Evolutionary conservation across 2,329 filamentous ascomycete genomes (phyloP).

Genomic region (Aspergillus pseudoviridinutans): DNA sequence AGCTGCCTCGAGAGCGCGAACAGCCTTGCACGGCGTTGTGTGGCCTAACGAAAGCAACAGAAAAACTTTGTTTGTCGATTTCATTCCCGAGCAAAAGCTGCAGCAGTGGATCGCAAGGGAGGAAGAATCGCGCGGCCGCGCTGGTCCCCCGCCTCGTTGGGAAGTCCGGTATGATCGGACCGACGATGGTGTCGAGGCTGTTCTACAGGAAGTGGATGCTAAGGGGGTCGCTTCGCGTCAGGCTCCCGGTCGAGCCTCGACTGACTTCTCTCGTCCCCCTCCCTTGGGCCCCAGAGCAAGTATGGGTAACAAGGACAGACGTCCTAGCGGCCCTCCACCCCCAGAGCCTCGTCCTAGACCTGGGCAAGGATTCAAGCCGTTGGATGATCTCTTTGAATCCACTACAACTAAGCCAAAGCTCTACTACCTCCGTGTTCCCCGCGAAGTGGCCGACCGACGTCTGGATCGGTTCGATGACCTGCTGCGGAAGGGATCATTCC

Average conservation of each 20-base stretch:
- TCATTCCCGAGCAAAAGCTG: conserved; percentile 72
- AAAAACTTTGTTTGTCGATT: conserved; percentile 84
- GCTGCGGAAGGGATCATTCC: conserved; percentile 35
- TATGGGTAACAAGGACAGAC: conserved; percentile 18
- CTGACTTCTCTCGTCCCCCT: conserved; percentile 18
- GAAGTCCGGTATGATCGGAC: conserved; percentile 67
- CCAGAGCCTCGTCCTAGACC: conserved; percentile 17
- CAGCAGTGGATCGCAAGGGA: conserved; percentile 71
- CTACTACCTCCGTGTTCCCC: conserved; percentile 63
- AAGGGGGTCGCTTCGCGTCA: conserved; percentile 15
- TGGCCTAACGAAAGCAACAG: conserved; percentile 87
- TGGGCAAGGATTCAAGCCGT: conserved; percentile 49
- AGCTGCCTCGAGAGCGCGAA: conserved; percentile 72
- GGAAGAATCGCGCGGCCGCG: conserved; percentile 45
- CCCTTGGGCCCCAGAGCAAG: conserved; percentile 25
- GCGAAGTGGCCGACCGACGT: conserved; percentile 61
- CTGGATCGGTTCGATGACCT: conserved; percentile 55
- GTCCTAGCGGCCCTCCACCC: conserved; percentile 22
- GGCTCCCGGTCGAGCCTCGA: conserved; percentile 8
- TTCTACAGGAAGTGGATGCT: conserved; percentile 49
- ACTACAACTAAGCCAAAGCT: conserved; percentile 61
- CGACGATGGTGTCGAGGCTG: conserved; percentile 54
- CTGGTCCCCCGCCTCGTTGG: conserved; percentile 53
- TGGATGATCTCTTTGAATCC: conserved; percentile 58
- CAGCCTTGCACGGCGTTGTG: conserved; percentile 68